These are phyloP conservation scores for Chlorella vulgaris DNA, from an alignment of 139 green algal species.

Conservation along the genomic window DNA sequence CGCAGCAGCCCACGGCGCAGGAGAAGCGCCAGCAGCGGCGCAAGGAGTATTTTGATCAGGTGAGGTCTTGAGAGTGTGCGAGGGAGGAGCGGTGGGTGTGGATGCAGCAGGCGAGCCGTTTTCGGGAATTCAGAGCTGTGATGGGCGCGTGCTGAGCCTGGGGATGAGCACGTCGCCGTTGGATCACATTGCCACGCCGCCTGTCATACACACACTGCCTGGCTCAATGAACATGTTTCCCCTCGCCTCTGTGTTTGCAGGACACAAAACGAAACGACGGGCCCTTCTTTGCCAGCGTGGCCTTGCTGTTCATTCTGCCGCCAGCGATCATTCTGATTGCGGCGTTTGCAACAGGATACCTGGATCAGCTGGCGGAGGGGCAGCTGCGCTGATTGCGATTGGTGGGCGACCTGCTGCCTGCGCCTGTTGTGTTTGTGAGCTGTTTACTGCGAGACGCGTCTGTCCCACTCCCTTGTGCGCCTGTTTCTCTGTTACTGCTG, in stretches of 20 bases:
- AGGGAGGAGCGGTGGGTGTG: too few species aligned
- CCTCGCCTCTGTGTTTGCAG: constrained; percentile 26
- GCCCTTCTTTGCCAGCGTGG: constrained; percentile 16
- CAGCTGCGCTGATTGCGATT: constrained; percentile 20
- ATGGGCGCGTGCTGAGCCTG: too few species aligned
- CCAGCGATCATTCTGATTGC: constrained; percentile 26
- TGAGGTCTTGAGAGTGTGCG: neutral
- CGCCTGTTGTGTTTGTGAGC: too few species aligned
- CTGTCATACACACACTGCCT: too few species aligned
- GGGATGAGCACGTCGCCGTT: too few species aligned
- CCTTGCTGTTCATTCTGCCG: constrained; percentile 25
- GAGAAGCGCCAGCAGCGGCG: constrained; percentile 27
- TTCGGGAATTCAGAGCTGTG: too few species aligned
- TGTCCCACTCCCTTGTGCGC: too few species aligned
- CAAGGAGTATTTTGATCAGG: constrained; percentile 40
- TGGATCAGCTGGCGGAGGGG: constrained; percentile 16
- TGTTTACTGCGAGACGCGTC: too few species aligned
- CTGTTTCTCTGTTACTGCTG: too few species aligned
- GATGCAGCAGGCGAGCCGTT: too few species aligned
- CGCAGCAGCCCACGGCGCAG: neutral
- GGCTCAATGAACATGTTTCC: neutral
- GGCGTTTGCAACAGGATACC: constrained; percentile 31
- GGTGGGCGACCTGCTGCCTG: too few species aligned
- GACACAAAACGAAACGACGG: constrained; percentile 25
- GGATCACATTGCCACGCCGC: too few species aligned